Evolutionary conservation across 2,329 filamentous ascomycete species (phyloP), one percentile per base, ranked within the genome.

Genomic region (Chaetomiaceae sp.): DNA sequence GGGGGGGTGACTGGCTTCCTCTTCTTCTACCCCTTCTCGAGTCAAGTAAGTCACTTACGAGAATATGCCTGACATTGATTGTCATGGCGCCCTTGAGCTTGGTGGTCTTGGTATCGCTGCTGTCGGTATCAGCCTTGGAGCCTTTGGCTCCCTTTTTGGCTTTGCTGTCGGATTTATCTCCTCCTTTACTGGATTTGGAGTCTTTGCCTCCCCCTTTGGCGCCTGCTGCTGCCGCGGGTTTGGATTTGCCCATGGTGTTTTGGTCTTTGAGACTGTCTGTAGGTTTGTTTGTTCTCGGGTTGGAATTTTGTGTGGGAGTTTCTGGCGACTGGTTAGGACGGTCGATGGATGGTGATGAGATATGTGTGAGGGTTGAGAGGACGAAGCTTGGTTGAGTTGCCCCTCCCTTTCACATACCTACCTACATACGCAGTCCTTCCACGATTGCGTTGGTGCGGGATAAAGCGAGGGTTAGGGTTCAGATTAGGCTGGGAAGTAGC

Each of bases 21-120:
- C n/a, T n/a, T n/a, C n/a, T n/a, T n/a, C n/a, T n/a, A n/a, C n/a
- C n/a, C n/a, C n/a, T n/a, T n/a, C n/a, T n/a, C n/a, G n/a, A n/a
- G n/a, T n/a, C n/a, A n/a, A n/a, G n/a, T n/a, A n/a, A n/a, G n/a
- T n/a, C n/a, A 57, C 68, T 48, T 60, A 79, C 78, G 63, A 88
- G 69, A 54, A 90, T 89, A 68, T 90, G 87, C 36, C 87, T 80
- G 48, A 87, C 85, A 64, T 89, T 88, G 71, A 90, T 87, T 54
- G 76, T 76, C 63, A 83, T 84, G 21, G n/a, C n/a, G n/a, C 81
- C 77, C 64, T 84, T 86, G 52, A 54, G 13, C 48, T 57, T 57
- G 25, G 37, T 40, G 5, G 38, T 53, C 43, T 63, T 62, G 38
- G 56, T 58, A 14, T 57, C 56, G 32, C 51, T 58, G 29, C 37